A percentile compares a stretch with the other conserved stretches of the same genome.
These are phyloP conservation scores for Strobilomyces echinocephalus DNA, from an alignment of 768 basidiomycete genomes.

Conservation along the genomic window DNA sequence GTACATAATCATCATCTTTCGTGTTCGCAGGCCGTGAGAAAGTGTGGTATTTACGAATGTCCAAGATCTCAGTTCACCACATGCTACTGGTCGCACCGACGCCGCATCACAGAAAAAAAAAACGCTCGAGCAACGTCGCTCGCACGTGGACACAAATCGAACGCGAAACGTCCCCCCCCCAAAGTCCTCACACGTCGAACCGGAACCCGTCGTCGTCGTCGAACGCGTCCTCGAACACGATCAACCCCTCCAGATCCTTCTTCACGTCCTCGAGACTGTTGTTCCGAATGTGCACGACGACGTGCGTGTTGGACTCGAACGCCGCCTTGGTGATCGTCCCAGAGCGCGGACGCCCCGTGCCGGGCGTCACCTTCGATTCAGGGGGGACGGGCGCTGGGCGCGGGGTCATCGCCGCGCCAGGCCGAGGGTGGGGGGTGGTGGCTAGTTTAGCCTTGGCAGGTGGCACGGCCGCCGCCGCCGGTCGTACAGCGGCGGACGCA, in stretches of 20 bases:
- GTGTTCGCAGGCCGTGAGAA: too few species aligned
- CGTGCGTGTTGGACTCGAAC: slow-evolving; percentile 22
- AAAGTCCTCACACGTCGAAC: slow-evolving; percentile 23
- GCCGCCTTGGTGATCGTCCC: slow-evolving; percentile 24
- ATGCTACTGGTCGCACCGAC: too few species aligned
- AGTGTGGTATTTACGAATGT: too few species aligned
- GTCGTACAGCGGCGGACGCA: neutral
- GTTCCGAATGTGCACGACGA: slow-evolving; percentile 14
- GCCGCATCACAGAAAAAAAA: too few species aligned
- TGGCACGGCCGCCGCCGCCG: neutral
- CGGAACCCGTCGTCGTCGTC: slow-evolving; percentile 28
- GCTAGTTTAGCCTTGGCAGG: slow-evolving; percentile 9
- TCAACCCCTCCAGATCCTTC: slow-evolving; percentile 27
- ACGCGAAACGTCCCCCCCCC: neutral
- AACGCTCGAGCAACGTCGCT: too few species aligned
- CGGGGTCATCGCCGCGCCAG: too few species aligned
- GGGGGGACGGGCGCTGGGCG: too few species aligned
- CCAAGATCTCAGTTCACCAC: too few species aligned
- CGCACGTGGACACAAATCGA: too few species aligned
- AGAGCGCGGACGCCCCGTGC: slow-evolving; percentile 14
- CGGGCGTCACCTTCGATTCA: neutral
- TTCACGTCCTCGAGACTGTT: slow-evolving; percentile 28
- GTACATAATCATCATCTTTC: too few species aligned
- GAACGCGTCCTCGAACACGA: slow-evolving; percentile 28
- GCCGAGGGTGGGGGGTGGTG: too few species aligned